Percentiles rank a stretch among this genome's conserved stretches.
These are phyloP conservation scores for Epichloe sp. DNA, from an alignment of 2,329 filamentous ascomycete genomes.

Conservation along the genomic window DNA sequence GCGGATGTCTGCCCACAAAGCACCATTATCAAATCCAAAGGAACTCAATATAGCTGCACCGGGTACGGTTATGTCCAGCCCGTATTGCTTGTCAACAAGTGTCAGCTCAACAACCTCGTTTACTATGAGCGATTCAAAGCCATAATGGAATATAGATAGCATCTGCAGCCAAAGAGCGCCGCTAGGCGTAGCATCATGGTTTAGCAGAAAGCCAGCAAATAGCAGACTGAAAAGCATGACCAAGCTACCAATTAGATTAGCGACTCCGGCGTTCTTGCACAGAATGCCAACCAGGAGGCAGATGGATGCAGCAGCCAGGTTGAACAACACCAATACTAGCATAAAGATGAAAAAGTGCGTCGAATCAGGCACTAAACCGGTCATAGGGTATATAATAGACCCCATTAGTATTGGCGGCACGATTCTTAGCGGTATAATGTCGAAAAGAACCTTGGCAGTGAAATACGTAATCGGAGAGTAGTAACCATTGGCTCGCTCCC, in stretches of 20 bases:
- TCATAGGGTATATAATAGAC: constrained; percentile 96
- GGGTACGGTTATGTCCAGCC: constrained; percentile 89
- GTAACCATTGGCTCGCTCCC: constrained; percentile 92
- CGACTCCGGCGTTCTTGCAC: constrained; percentile 81
- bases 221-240: constrained; percentile 96
- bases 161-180: constrained; percentile 82
- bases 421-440: constrained; percentile 86
- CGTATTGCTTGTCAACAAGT: constrained; percentile 87
- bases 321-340: constrained; percentile 86
- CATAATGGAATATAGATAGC: constrained; percentile 96
- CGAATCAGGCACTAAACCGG: constrained; percentile 70
- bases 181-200: constrained; percentile 82
- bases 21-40: constrained; percentile 84
- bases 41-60: constrained; percentile 87
- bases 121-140: constrained; percentile 90
- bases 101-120: constrained; percentile 90
- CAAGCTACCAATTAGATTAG: constrained; percentile 83
- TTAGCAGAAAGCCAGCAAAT: constrained; percentile 86
- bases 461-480: constrained; percentile 93
- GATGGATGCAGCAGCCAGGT: constrained; percentile 83
- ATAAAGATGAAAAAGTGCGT: constrained; percentile 84
- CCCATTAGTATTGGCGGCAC: constrained; percentile 93
- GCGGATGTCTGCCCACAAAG: constrained; percentile 72
- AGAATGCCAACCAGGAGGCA: constrained; percentile 94
- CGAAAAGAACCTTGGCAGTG: constrained; percentile 91